Evolutionary conservation across 1,284 basidiomycete species (phyloP).

Genomic region (Cryptococcus sp.): DNA sequence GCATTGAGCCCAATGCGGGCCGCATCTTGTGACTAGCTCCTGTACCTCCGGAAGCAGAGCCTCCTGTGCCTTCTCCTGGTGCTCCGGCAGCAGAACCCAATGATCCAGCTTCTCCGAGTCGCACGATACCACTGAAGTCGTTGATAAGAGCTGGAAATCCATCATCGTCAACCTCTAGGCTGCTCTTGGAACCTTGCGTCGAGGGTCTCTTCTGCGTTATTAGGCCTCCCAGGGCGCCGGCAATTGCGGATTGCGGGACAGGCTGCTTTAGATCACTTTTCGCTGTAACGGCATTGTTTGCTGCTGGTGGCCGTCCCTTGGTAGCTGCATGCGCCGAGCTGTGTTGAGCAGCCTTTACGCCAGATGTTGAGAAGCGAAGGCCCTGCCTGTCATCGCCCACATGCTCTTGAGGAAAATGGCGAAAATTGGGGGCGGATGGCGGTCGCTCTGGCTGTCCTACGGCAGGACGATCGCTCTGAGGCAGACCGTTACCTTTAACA

Average conservation of each 20-base stretch:
- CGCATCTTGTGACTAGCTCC: not conserved
- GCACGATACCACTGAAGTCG: slow-evolving; percentile 40
- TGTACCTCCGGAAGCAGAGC: slow-evolving; percentile 3
- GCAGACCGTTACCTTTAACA: slow-evolving; percentile 25
- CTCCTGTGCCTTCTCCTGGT: slow-evolving; percentile 6
- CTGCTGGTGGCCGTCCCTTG: not conserved
- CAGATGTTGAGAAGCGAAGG: slow-evolving; percentile 10
- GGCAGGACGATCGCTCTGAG: slow-evolving; percentile 23
- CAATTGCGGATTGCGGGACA: slow-evolving; percentile 11
- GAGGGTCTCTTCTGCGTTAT: slow-evolving; percentile 2
- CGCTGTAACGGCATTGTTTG: not conserved
- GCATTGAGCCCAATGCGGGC: not conserved
- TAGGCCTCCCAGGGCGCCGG: slow-evolving; percentile 12
- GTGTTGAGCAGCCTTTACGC: not conserved
- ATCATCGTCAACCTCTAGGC: slow-evolving; percentile 31
- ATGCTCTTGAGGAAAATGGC: slow-evolving; percentile 16
- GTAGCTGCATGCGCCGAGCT: not conserved
- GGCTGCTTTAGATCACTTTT: slow-evolving; percentile 15
- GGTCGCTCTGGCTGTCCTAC: slow-evolving; percentile 28
- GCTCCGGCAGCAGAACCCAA: slow-evolving; percentile 4
- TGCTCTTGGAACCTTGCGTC: slow-evolving; percentile 10
- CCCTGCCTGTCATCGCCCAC: slow-evolving; percentile 5
- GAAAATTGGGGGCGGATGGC: slow-evolving; percentile 24
- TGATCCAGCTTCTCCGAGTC: slow-evolving; percentile 32
- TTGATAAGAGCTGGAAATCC: slow-evolving; percentile 28